These are phyloP conservation scores for Starmerella potacharoeniae DNA, from an alignment of 805 yeast genomes.

Conservation along the genomic window DNA sequence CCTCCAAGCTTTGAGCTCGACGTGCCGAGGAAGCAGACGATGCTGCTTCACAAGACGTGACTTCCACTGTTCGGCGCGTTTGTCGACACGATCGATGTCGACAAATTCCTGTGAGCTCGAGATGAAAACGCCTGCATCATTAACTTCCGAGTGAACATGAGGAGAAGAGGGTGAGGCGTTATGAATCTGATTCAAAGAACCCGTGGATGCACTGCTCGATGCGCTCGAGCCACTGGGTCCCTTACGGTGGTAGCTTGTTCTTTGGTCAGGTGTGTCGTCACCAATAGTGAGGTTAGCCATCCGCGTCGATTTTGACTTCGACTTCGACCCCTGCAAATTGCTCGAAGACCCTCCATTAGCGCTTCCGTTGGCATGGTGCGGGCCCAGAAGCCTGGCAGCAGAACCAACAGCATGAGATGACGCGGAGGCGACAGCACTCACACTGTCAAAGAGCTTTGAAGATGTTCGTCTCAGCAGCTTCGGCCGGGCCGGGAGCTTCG, in stretches of 20 bases:
- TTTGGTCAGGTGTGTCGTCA: neutral
- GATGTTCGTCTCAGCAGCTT: constrained; percentile 18
- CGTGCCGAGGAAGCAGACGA: constrained; percentile 32
- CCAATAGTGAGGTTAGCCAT: neutral
- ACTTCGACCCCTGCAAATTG: neutral
- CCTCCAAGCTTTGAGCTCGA: constrained; percentile 37
- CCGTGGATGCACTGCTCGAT: neutral
- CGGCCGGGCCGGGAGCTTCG: constrained; percentile 31
- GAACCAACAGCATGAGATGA: constrained; percentile 10
- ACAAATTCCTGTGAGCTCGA: constrained; percentile 23
- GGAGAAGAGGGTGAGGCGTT: neutral
- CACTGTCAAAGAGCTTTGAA: constrained; percentile 16
- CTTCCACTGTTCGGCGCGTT: constrained; percentile 46
- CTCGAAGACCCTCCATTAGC: neutral
- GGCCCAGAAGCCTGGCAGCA: constrained; percentile 13
- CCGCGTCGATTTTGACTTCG: neutral
- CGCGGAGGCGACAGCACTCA: constrained; percentile 14
- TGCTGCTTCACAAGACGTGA: constrained; percentile 38
- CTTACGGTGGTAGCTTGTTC: neutral
- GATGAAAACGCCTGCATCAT: constrained; percentile 3
- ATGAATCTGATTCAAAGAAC: neutral
- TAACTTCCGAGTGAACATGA: neutral
- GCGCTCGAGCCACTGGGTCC: neutral
- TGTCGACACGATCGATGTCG: constrained; percentile 33
- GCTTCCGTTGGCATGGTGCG: neutral